Conservation (phyloP, 345 rosid genomes). For the Syzygium aqueum region DNA sequence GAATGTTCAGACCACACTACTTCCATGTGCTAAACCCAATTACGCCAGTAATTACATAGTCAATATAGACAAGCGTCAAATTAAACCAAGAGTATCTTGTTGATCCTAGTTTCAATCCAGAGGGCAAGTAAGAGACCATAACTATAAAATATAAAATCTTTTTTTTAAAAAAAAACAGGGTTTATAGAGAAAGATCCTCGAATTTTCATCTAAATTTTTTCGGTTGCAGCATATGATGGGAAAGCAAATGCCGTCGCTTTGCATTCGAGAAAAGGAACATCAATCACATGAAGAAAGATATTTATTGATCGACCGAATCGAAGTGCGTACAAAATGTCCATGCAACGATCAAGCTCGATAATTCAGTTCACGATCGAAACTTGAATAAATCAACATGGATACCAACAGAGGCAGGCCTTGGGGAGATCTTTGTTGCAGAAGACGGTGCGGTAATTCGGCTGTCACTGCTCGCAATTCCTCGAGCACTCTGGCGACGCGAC, state of each 20-base stretch:
- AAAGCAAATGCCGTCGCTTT: too few relatives aligned
- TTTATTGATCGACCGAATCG: neutral
- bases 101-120: neutral
- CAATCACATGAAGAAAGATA: too few relatives aligned
- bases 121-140: neutral
- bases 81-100: neutral
- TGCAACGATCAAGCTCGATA: too few relatives aligned
- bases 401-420: neutral
- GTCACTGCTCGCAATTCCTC: neutral
- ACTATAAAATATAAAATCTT: neutral
- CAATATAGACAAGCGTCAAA: neutral
- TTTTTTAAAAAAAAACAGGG: neutral
- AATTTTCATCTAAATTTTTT: neutral
- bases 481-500: neutral
- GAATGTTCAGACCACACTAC: neutral
- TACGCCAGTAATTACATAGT: neutral
- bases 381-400: neutral
- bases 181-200: neutral
- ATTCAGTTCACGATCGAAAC: too few relatives aligned
- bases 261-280: too few relatives aligned
- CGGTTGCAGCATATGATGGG: neutral
- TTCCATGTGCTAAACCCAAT: neutral
- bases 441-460: neutral
- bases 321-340: neutral
- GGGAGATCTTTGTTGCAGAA: neutral